Evolutionary conservation across 2,329 filamentous ascomycete species (phyloP), one percentile per base, ranked within the genome.

Genomic region (Alternaria metachromatica): DNA sequence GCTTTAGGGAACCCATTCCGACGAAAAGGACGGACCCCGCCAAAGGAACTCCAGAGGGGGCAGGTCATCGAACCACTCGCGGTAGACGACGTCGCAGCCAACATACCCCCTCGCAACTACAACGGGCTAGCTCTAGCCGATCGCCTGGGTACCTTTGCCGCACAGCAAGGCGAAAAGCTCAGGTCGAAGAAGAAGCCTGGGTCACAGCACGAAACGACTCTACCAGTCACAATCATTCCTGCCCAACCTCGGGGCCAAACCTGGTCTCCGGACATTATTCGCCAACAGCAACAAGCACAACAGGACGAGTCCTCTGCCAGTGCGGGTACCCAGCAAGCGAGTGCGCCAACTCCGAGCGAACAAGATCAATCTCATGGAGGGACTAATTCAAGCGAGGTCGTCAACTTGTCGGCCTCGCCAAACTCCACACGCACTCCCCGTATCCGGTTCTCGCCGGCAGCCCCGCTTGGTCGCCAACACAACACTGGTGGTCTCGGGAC

Each of bases 151-250:
- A 82, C 82, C 3, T 81, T 87, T 56, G 82, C 85, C 11, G 81
- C 85, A 5, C 82, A 86, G 49, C 81, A 84, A 65, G 82, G 82
- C 53, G 81, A 85, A 55, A 80, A 77, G 46, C 78, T 83, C 48
- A 80, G 72, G 64, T 82, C 76, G 53, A 80, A 74, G 74, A 82
- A 70, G 68, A 74, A 70, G 51, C 76, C 55, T 30, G 72, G 67
- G 18, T 71, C 75, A 18, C 71, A 76, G 45, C 69, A 76, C 4
- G 81, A 84, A 20, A 73, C 74, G 7, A 79, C 84, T 20, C 70
- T 88, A 12, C 87, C 87, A 3, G 83, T 89, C 20, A 90, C 87
- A 0, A 83, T 90, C 28, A 88, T 90, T 55, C 88, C 88, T 4
- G 87, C 87, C 5, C 86, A 87, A 64, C 84, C 84, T 23, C 81